Conservation (phyloP, 441 rosid genomes). For the Manihot esculenta region DNA sequence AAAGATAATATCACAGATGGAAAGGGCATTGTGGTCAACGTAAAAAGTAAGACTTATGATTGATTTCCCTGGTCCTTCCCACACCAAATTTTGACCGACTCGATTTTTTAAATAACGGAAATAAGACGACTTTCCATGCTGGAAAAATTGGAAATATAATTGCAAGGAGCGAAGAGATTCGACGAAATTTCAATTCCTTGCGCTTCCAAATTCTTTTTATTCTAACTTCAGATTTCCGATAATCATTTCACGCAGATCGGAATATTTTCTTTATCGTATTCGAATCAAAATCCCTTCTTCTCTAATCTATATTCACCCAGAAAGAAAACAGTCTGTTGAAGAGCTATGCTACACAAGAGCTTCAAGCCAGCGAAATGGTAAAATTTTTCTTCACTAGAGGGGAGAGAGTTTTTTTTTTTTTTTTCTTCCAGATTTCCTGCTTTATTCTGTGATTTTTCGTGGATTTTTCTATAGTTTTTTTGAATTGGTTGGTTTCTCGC, state of each 20-base stretch:
- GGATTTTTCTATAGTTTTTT: neutral
- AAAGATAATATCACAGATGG: no score
- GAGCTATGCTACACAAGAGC: slow-evolving; percentile 60
- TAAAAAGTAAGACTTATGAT: neutral
- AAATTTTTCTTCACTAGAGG: neutral
- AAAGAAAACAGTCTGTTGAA: neutral
- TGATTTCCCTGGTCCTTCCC: slow-evolving; percentile 12
- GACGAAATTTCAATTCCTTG: slow-evolving; percentile 15
- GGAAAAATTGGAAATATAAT: neutral
- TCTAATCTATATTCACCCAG: neutral
- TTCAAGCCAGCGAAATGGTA: slow-evolving; percentile 96
- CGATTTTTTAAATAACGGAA: neutral
- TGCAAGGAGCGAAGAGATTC: neutral
- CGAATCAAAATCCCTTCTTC: neutral
- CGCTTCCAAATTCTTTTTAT: slow-evolving; percentile 4
- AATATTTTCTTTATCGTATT: neutral
- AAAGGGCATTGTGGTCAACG: slow-evolving; percentile 17
- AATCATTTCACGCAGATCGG: neutral
- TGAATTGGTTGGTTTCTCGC: slow-evolving; percentile 16
- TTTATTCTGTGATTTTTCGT: neutral
- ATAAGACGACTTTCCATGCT: neutral
- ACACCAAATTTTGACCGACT: neutral
- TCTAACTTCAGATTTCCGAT: slow-evolving; percentile 20
- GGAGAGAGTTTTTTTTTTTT: neutral
- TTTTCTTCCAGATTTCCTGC: neutral